Base-by-base conservation (phyloP, 164 flowering plant species). In the Stephania cephalantha region DNA sequence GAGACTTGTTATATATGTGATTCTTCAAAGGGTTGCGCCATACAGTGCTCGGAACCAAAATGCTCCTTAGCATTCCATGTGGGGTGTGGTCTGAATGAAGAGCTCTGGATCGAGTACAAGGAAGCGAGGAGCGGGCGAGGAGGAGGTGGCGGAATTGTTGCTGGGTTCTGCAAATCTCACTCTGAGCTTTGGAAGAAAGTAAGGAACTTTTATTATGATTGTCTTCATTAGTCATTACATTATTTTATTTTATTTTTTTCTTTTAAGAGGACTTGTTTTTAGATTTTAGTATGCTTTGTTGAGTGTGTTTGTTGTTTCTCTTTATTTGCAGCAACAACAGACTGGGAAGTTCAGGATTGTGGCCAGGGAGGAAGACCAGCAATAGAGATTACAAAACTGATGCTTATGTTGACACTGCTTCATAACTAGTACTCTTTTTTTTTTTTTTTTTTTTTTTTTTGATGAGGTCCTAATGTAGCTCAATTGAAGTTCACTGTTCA, bases 321-420 rank as follows among this genome's bases (percentile, higher is more conserved):
- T 72, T 73, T 71, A 68, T 79, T 64, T 84, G 86, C 91, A 91
- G 98, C 91, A 94, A 91, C 90, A 92, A 77, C 84, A 81, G 73
- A 90, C 91, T 5, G 98, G 98, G 64, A 94, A 91, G 85, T 94
- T 85, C 90, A 94, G 85, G 85, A 92, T 94, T 77, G 97, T 94
- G 35, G 88, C 98, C 1, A 88, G 90, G 77, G 88, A 86, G 48
- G 84, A 86, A 69, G 50, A 76, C 42, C 78, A 42, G 67, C 11
- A 81, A 74, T 44, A 76, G 55, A 63, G 1, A 5, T 61, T 1
- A 61, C 66, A 58, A 53, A 5, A 53, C 61, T 53, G 61, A 53
- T 5, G 4, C 13, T 15, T 15, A 1, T 3, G 58, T 53, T 12
- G 5, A 12, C 18, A 12, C 17, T 53, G 25, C 17, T 53, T 5